These are phyloP conservation scores for Sanghuangporus baumii DNA, from an alignment of 1,284 basidiomycete species.

Conservation along the genomic window DNA sequence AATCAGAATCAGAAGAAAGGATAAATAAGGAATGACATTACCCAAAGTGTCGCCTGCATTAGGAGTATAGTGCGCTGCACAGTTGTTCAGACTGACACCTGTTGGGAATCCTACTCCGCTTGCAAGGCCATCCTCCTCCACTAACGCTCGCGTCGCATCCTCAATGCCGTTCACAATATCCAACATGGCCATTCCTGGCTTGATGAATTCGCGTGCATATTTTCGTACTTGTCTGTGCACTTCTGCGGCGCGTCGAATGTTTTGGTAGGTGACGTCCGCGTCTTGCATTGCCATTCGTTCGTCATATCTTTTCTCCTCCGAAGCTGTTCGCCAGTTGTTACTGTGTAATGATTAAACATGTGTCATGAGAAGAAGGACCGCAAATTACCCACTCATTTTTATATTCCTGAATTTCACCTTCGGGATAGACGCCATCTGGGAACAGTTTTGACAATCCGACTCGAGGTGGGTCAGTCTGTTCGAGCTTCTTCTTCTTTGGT, in stretches of 20 bases:
- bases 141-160: slow-evolving; percentile 82
- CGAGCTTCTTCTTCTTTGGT: slow-evolving; percentile 74
- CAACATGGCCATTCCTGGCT: slow-evolving; percentile 92
- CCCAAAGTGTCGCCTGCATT: slow-evolving; percentile 90
- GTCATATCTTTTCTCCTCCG: slow-evolving; percentile 83
- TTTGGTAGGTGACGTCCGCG: slow-evolving; percentile 78
- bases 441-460: slow-evolving; percentile 89
- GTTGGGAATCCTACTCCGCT: slow-evolving; percentile 95
- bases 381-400: slow-evolving; percentile 68
- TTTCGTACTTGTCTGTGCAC: slow-evolving; percentile 93
- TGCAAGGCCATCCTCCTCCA: slow-evolving; percentile 87
- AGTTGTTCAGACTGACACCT: slow-evolving; percentile 89
- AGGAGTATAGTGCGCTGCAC: slow-evolving; percentile 96
- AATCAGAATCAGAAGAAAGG: slow-evolving; percentile 17
- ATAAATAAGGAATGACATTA: slow-evolving; percentile 27
- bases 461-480: slow-evolving; percentile 92
- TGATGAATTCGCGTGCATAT: slow-evolving; percentile 79
- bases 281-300: slow-evolving; percentile 79
- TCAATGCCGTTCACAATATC: slow-evolving; percentile 95
- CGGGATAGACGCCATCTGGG: slow-evolving; percentile 81
- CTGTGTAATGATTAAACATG: slow-evolving; percentile 27
- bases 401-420: slow-evolving; percentile 91
- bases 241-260: slow-evolving; percentile 89
- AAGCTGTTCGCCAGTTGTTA: slow-evolving; percentile 83
- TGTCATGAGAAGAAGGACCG: slow-evolving; percentile 5